Conservation (phyloP, 257 asterid genomes). For the Parsonsia alboflavescens region DNA sequence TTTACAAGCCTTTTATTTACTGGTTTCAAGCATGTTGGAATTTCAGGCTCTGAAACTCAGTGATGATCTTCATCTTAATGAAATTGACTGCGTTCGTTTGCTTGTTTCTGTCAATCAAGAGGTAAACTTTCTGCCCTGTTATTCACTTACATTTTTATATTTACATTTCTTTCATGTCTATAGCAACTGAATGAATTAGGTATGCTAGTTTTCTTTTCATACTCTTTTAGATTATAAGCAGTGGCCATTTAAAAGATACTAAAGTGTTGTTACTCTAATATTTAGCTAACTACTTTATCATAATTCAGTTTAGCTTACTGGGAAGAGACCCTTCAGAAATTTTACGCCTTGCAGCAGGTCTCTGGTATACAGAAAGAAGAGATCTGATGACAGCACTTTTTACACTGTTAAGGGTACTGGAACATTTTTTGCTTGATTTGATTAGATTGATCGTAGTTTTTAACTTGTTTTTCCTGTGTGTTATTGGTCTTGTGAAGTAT, state of each 20-base stretch:
- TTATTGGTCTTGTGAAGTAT: background rate
- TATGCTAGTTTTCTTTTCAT: background rate
- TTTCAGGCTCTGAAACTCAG: conserved; percentile 81
- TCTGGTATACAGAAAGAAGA: conserved; percentile 94
- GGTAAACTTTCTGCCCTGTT: conserved; percentile 37
- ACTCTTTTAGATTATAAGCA: background rate
- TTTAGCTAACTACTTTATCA: conserved; percentile 4
- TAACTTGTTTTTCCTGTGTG: background rate
- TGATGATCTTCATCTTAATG: conserved; percentile 93
- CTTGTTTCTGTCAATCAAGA: conserved; percentile 85
- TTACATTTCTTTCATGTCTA: background rate
- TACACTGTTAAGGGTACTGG: conserved; percentile 69
- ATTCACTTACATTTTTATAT: background rate
- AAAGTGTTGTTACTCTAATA: background rate
- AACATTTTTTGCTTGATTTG: conserved; percentile 16
- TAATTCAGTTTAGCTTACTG: conserved; percentile 70
- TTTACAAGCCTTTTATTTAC: conserved; percentile 20
- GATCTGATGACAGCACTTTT: conserved; percentile 80
- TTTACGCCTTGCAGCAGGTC: conserved; percentile 84
- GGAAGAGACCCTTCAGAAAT: conserved; percentile 87
- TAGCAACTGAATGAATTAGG: background rate
- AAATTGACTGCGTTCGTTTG: conserved; percentile 79
- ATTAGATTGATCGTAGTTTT: background rate
- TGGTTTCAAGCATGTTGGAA: conserved; percentile 18
- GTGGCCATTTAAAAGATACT: background rate